Base-by-base conservation (phyloP, 192 early-diverging fungal species). In the Entomortierella chlamydospora region DNA sequence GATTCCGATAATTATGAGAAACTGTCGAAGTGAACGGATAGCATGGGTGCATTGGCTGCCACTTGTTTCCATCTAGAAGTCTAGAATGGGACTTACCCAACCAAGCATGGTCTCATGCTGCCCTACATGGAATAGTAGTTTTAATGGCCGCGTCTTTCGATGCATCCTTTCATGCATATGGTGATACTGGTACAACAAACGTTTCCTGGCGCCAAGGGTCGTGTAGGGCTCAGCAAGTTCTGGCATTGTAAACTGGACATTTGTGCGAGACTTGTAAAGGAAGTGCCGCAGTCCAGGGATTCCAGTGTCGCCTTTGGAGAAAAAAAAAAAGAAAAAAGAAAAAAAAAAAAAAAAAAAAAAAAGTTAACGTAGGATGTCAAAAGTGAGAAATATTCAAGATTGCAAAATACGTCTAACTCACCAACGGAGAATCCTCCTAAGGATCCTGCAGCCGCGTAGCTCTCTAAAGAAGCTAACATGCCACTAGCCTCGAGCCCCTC, bases 281-380 rank as follows among this genome's bases (percentile, higher is more conserved):
- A 94, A 94, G 72, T 95, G 94, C 11, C 91, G 87, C 11, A 95
- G 67, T 11, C 79, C 73, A 28, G 91, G 90, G 20, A 93, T 84
- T 0, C 88, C 90, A 9, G 88, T 78, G 50, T 91, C 89, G 12
- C 83, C 87, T 90, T 61, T n/a, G n/a, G n/a, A n/a, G n/a, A n/a
- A n/a, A n/a, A n/a, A n/a, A n/a, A n/a, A n/a, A n/a, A n/a, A n/a
- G n/a, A n/a, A n/a, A n/a, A n/a, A n/a, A n/a, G n/a, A n/a, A n/a
- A n/a, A n/a, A n/a, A n/a, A n/a, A n/a, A n/a, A n/a, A n/a, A n/a
- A n/a, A n/a, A n/a, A n/a, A n/a, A n/a, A n/a, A n/a, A n/a, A n/a
- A n/a, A n/a, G n/a, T n/a, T n/a, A n/a, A n/a, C n/a, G n/a, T n/a
- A n/a, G n/a, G n/a, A n/a, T n/a, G n/a, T n/a, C n/a, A n/a, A n/a